These are phyloP conservation scores for Magnaporthales sp. DNA, from an alignment of 2,329 filamentous ascomycete species.

Conservation along the genomic window DNA sequence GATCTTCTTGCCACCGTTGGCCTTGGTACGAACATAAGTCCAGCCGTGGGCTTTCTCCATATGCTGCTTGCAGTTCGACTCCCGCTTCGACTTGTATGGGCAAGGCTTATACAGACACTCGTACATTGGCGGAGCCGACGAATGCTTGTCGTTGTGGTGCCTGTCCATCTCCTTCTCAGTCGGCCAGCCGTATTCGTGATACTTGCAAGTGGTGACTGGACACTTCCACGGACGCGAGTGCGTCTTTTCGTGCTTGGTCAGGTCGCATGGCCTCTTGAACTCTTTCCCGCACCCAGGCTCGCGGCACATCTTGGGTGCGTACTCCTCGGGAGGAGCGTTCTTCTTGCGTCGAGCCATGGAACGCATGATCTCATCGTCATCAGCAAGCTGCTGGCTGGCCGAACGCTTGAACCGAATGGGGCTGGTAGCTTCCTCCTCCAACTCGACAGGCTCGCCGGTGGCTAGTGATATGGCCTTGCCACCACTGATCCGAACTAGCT, in stretches of 20 bases:
- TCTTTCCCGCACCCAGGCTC: conserved; percentile 75
- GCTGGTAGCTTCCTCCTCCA: conserved; percentile 37
- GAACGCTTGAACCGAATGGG: conserved; percentile 55
- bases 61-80: conserved; percentile 96
- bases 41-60: conserved; percentile 96
- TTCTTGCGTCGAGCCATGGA: conserved; percentile 97
- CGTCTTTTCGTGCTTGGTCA: conserved; percentile 97
- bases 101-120: conserved; percentile 78
- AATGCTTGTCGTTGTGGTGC: conserved; percentile 95
- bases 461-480: conserved; percentile 73
- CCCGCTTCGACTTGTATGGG: conserved; percentile 88
- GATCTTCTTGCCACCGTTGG: conserved; percentile 61
- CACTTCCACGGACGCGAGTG: conserved; percentile 97
- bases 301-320: conserved; percentile 69
- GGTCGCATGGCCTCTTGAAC: conserved; percentile 93
- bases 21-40: conserved; percentile 87
- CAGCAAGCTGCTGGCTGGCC: conserved; percentile 60
- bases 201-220: conserved; percentile 73
- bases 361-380: conserved; percentile 75
- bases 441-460: conserved; percentile 56
- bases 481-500: conserved; percentile 74
- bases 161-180: conserved; percentile 97
- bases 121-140: conserved; percentile 67
- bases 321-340: conserved; percentile 77
- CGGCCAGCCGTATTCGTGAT: conserved; percentile 82